Evolutionary conservation across 495 filamentous ascomycete species (phyloP).

Genomic region (Alectoria sarmentosa): DNA sequence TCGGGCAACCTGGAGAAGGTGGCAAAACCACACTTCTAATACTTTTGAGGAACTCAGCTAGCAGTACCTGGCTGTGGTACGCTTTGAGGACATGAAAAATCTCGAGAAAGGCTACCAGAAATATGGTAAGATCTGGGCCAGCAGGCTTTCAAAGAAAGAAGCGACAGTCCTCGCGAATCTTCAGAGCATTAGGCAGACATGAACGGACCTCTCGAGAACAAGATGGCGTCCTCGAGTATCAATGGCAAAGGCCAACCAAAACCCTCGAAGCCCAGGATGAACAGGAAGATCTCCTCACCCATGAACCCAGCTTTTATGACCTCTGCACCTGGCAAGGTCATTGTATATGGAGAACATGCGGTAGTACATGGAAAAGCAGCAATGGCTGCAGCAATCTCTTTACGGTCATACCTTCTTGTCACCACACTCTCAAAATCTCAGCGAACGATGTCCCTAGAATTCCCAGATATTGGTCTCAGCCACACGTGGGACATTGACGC

Average conservation of each 20-base stretch:
- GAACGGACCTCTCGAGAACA: neutral
- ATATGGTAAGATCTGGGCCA: neutral
- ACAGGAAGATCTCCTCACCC: slow-evolving; percentile 42
- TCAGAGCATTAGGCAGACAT: neutral
- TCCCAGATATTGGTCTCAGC: slow-evolving; percentile 76
- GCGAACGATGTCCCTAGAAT: slow-evolving; percentile 75
- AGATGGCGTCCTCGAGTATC: slow-evolving; percentile 9
- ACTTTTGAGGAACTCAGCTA: neutral
- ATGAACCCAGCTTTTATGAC: slow-evolving; percentile 90
- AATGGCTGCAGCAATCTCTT: slow-evolving; percentile 86
- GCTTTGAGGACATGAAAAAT: neutral
- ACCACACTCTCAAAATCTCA: slow-evolving; percentile 82
- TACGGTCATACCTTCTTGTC: slow-evolving; percentile 92
- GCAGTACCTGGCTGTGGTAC: neutral
- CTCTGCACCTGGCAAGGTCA: slow-evolving; percentile 94
- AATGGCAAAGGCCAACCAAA: slow-evolving; percentile 15
- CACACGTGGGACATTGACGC: slow-evolving; percentile 91
- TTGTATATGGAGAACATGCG: slow-evolving; percentile 94
- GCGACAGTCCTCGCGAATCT: neutral
- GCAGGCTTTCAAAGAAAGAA: neutral
- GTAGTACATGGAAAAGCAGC: slow-evolving; percentile 95
- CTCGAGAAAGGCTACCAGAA: neutral
- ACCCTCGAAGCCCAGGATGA: neutral
- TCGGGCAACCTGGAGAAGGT: neutral
- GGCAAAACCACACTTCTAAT: neutral